Conservation (phyloP, 495 filamentous ascomycete genomes). For the Annulohypoxylon stygium region DNA sequence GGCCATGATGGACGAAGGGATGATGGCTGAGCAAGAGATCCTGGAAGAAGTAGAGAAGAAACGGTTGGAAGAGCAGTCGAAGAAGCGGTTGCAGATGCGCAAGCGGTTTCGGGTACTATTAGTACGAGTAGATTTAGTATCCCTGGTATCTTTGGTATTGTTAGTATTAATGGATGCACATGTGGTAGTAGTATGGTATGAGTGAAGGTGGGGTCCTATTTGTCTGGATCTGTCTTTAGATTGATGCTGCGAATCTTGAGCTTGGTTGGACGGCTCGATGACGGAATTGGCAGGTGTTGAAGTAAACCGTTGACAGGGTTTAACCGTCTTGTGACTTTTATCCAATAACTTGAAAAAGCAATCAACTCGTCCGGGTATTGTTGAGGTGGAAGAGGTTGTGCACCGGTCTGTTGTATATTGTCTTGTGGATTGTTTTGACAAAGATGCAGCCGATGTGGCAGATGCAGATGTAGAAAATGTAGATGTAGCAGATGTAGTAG, state of each 20-base stretch:
- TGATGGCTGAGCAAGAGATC: conserved; percentile 49
- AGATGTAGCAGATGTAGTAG: neutral
- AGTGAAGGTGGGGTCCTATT: conserved; percentile 32
- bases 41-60: conserved; percentile 46
- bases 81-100: neutral
- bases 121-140: neutral
- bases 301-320: conserved; percentile 27
- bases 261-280: conserved; percentile 8
- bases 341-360: conserved; percentile 36
- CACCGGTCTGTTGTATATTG: conserved; percentile 22
- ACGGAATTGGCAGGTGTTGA: conserved; percentile 50
- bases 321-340: conserved; percentile 32
- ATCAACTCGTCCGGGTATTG: conserved; percentile 33
- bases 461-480: no score
- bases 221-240: conserved; percentile 34
- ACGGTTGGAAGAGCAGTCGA: conserved; percentile 10
- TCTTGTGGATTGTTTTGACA: conserved; percentile 26
- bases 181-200: conserved; percentile 23
- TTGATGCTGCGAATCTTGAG: conserved; percentile 40
- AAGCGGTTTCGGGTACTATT: conserved; percentile 5
- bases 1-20: conserved; percentile 58
- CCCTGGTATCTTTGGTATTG: neutral
- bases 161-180: neutral
- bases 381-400: neutral
- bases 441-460: conserved; percentile 7